Conservation (phyloP, 2,329 filamentous ascomycete genomes). For the Cladorrhinum sp. region DNA sequence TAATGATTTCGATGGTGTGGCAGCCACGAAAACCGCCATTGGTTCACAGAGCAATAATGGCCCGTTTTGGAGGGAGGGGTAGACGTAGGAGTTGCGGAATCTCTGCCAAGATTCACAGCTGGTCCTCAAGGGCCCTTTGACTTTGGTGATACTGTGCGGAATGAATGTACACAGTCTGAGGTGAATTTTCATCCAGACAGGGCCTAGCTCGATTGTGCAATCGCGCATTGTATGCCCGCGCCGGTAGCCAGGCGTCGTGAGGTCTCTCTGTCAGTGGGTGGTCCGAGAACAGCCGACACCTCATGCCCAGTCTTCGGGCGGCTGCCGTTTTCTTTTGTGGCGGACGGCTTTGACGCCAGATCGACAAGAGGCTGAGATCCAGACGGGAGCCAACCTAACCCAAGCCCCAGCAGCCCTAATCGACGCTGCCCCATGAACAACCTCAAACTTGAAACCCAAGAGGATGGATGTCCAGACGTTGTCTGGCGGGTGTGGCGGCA, state of each 20-base stretch:
- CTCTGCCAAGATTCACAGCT: background rate
- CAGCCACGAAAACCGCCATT: background rate
- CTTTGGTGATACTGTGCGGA: background rate
- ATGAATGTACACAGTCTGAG: background rate
- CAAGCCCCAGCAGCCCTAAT: background rate
- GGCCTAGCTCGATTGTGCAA: background rate
- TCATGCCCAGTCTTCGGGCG: background rate
- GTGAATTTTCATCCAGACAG: background rate
- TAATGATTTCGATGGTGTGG: background rate
- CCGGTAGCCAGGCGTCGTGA: background rate
- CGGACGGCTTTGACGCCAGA: constrained; percentile 4
- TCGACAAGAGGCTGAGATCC: constrained; percentile 7
- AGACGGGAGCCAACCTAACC: background rate
- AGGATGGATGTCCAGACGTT: background rate
- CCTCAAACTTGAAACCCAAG: background rate
- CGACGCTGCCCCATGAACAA: background rate
- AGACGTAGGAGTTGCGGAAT: background rate
- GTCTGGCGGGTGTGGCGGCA: background rate
- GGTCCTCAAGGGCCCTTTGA: background rate
- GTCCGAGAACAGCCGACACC: background rate
- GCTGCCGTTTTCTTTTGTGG: background rate
- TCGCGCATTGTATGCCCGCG: background rate
- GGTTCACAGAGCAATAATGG: background rate
- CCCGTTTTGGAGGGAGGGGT: constrained; percentile 4
- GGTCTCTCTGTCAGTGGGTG: background rate